Percentiles rank a stretch among this genome's conserved stretches.
Conservation (phyloP, 495 filamentous ascomycete species). For the Hyaloscypha finlandica region DNA sequence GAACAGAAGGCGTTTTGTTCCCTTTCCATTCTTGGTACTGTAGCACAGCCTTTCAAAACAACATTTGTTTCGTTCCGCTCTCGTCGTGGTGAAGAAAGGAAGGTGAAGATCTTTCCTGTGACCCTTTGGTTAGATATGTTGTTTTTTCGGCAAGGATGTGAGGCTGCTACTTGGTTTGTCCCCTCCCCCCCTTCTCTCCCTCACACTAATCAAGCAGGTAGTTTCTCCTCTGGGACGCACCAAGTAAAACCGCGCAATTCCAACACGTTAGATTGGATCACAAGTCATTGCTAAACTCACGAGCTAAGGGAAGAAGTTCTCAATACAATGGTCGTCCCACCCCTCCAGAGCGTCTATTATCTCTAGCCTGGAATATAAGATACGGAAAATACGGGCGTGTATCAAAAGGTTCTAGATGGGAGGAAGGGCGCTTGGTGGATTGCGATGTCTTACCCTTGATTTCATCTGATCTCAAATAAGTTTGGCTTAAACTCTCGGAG, state of each 20-base stretch:
- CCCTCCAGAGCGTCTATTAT: constrained; percentile 41
- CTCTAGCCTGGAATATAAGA: constrained; percentile 48
- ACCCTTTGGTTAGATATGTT: not conserved
- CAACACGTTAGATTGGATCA: constrained; percentile 3
- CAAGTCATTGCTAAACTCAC: too few relatives aligned
- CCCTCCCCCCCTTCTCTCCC: not conserved
- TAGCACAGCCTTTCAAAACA: not conserved
- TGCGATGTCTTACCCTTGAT: constrained; percentile 22
- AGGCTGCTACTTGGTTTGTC: constrained; percentile 8
- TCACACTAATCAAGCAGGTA: constrained; percentile 3
- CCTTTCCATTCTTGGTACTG: not conserved
- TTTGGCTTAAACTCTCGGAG: not conserved
- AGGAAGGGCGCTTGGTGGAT: constrained; percentile 47
- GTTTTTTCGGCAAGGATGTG: not conserved
- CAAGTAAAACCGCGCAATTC: constrained; percentile 13
- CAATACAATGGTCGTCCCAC: constrained; percentile 42
- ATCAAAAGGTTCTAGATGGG: constrained; percentile 45
- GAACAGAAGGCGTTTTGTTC: not conserved
- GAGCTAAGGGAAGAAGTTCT: constrained; percentile 24
- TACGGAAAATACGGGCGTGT: constrained; percentile 43
- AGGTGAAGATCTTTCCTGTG: not conserved
- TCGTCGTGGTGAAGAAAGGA: not conserved
- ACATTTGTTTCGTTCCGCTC: not conserved
- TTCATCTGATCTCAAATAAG: not conserved
- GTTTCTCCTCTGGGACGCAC: constrained; percentile 16